A percentile compares a stretch with the other conserved stretches of the same genome.
These are phyloP conservation scores for Jaenimonas drosophilae DNA, from an alignment of 208 protist species.

Conservation along the genomic window DNA sequence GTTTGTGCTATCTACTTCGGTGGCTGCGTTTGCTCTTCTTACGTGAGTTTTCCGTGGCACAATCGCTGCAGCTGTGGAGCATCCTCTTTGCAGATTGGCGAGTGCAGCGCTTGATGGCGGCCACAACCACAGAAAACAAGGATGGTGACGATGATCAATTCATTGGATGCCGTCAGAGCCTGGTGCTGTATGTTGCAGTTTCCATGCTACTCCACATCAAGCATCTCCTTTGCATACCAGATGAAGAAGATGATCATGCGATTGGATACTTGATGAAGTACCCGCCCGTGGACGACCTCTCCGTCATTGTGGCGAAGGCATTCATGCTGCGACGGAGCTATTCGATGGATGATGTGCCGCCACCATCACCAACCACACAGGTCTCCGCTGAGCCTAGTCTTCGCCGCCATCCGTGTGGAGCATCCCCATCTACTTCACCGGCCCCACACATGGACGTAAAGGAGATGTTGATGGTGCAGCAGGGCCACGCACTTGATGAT, in stretches of 20 bases:
- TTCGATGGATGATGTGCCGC: no score
- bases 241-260: slow-evolving; percentile 24
- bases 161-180: slow-evolving; percentile 10
- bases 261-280: slow-evolving; percentile 77
- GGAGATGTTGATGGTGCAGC: no score
- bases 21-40: slow-evolving; percentile 87
- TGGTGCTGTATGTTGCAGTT: slow-evolving; percentile 37
- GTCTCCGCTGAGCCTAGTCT: no score
- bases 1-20: slow-evolving; percentile 79
- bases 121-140: neutral
- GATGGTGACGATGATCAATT: neutral
- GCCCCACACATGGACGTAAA: no score
- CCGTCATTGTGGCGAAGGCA: slow-evolving; percentile 16
- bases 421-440: no score
- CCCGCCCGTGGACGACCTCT: slow-evolving; percentile 47
- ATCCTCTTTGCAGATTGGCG: slow-evolving; percentile 56
- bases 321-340: no score
- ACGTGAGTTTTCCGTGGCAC: slow-evolving; percentile 67
- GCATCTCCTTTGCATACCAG: slow-evolving; percentile 15
- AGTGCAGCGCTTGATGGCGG: neutral
- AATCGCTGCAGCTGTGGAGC: slow-evolving; percentile 65
- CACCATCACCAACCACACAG: no score
- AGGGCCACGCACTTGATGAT: no score
- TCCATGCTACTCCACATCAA: slow-evolving; percentile 49
- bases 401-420: no score